Percentiles rank a stretch among this genome's conserved stretches.
These are phyloP conservation scores for Combretum micranthum DNA, from an alignment of 345 rosid species.

Conservation along the genomic window DNA sequence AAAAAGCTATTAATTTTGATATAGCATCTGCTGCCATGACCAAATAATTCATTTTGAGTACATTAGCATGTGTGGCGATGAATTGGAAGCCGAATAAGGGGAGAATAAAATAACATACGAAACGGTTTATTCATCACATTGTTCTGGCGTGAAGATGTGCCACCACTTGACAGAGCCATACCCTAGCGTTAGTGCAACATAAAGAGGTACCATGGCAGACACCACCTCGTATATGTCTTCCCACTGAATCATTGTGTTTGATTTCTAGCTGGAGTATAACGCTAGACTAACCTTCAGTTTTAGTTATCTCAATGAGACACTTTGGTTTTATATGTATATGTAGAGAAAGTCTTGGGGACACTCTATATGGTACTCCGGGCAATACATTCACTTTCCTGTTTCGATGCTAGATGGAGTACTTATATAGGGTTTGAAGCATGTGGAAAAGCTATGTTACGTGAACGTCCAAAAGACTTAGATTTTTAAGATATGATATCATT, in stretches of 20 bases:
- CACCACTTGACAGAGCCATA: conserved; percentile 93
- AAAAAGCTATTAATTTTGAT: conserved; percentile 54
- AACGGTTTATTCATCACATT: conserved; percentile 66
- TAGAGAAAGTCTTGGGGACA: too few relatives aligned
- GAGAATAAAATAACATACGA: conserved; percentile 75
- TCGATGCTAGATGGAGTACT: too few relatives aligned
- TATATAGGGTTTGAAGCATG: too few relatives aligned
- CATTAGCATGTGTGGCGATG: conserved; percentile 63
- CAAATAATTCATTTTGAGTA: conserved; percentile 61
- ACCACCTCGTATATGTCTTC: conserved; percentile 72
- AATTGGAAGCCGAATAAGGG: conserved; percentile 76
- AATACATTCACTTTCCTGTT: too few relatives aligned
- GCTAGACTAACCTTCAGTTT: too few relatives aligned
- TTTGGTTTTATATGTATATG: too few relatives aligned
- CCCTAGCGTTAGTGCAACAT: conserved; percentile 64
- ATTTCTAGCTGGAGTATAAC: background rate
- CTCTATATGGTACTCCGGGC: too few relatives aligned
- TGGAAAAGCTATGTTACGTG: too few relatives aligned
- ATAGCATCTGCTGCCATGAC: conserved; percentile 60
- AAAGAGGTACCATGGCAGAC: conserved; percentile 76
- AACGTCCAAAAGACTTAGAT: too few relatives aligned
- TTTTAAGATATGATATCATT: too few relatives aligned
- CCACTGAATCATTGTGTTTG: conserved; percentile 52
- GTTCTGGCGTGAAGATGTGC: conserved; percentile 61
- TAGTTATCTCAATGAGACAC: too few relatives aligned